Conservation (phyloP, 176 grass and related monocot species). For the Aechmea fasciata region DNA sequence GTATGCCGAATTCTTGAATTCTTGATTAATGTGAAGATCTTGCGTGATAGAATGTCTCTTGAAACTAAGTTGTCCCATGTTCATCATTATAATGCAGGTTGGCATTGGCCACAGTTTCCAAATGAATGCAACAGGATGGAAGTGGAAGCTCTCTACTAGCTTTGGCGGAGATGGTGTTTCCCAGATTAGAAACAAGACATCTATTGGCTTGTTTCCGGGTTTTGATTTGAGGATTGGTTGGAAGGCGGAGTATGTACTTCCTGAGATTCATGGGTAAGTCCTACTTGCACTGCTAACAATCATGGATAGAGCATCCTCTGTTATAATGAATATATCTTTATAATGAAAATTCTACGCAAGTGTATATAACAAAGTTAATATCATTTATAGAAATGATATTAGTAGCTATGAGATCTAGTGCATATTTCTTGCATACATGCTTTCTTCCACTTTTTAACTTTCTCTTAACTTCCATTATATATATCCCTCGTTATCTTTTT, state of each 20-base stretch:
- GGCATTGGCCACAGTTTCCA: slow-evolving; percentile 85
- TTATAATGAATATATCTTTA: neutral
- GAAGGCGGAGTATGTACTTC: slow-evolving; percentile 87
- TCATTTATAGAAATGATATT: too few relatives aligned
- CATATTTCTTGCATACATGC: too few relatives aligned
- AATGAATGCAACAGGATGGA: slow-evolving; percentile 76
- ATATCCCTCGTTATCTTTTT: too few relatives aligned
- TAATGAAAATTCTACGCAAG: neutral
- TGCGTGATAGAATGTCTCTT: neutral
- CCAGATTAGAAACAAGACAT: slow-evolving; percentile 87
- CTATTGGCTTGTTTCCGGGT: slow-evolving; percentile 67
- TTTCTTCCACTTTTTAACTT: too few relatives aligned
- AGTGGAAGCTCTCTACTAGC: slow-evolving; percentile 89
- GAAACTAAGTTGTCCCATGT: slow-evolving; percentile 4
- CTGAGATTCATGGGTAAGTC: slow-evolving; percentile 83
- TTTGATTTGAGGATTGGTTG: slow-evolving; percentile 93
- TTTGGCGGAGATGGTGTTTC: slow-evolving; percentile 88
- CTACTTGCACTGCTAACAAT: neutral
- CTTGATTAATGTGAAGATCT: neutral
- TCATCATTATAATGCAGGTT: slow-evolving; percentile 31
- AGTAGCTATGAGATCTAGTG: too few relatives aligned
- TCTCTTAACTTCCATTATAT: too few relatives aligned
- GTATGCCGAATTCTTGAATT: neutral
- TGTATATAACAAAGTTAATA: neutral
- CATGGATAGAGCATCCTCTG: neutral